phyloP scores from a whole-genome alignment of 2,329 filamentous ascomycete species.

The Paraphaeosphaeria sporulosa region DNA sequence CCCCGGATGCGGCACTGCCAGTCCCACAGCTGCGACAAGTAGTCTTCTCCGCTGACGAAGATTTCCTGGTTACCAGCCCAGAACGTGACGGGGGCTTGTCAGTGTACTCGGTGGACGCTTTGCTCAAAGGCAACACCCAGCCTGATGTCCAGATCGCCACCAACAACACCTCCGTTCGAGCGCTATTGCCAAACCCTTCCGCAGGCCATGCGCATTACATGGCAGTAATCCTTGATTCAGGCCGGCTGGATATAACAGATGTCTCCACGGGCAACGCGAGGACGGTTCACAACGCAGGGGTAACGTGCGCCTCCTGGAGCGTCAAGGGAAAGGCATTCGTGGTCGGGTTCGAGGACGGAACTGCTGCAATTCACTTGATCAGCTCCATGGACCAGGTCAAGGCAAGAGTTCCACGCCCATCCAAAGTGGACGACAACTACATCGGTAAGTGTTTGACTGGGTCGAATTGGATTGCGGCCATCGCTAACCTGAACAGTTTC shows the following conservation, averaged over 20 bases:
- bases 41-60: constrained; percentile 89
- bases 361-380: constrained; percentile 77
- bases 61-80: constrained; percentile 81
- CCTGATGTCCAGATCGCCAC: constrained; percentile 79
- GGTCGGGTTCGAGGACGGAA: constrained; percentile 82
- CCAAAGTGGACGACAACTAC: constrained; percentile 67
- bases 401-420: constrained; percentile 79
- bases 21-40: constrained; percentile 86
- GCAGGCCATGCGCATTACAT: constrained; percentile 75
- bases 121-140: constrained; percentile 69
- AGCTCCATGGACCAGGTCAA: constrained; percentile 75
- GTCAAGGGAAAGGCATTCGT: constrained; percentile 91
- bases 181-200: constrained; percentile 81
- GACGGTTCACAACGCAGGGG: constrained; percentile 72
- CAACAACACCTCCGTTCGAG: constrained; percentile 75
- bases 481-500: constrained; percentile 64
- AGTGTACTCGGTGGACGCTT: constrained; percentile 77
- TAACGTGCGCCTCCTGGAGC: constrained; percentile 91
- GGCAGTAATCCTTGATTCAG: constrained; percentile 80
- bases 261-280: constrained; percentile 65
- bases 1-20: constrained; percentile 75
- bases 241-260: constrained; percentile 85
- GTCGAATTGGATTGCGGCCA: neutral
- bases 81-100: constrained; percentile 82
- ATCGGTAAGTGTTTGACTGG: constrained; percentile 64